Conservation (phyloP, 164 flowering plant genomes). For the Vitis rotundifolia region DNA sequence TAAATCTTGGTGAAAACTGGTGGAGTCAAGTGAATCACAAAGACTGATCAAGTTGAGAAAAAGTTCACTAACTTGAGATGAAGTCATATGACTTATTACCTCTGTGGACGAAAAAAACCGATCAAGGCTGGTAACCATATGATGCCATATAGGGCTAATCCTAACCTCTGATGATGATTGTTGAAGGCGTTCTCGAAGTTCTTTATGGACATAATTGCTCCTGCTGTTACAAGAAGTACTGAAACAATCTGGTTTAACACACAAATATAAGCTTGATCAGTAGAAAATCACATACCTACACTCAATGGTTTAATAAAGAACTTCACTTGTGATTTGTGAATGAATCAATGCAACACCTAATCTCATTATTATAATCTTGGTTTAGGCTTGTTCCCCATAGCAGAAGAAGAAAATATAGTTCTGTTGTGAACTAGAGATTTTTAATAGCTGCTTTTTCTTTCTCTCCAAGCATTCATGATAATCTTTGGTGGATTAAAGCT, state of each 20-base stretch:
- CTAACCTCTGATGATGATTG: slow-evolving; percentile 51
- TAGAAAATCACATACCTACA: not conserved
- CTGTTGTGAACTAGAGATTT: not conserved
- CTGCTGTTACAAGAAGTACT: slow-evolving; percentile 45
- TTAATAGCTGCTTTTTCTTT: slow-evolving; percentile 13
- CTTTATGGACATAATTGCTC: slow-evolving; percentile 48
- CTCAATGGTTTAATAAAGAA: no score
- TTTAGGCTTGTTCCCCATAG: not conserved
- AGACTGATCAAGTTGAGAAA: no score
- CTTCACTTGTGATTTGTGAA: no score
- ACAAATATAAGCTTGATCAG: not conserved
- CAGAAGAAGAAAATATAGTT: not conserved
- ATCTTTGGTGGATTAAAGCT: not conserved
- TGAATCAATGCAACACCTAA: slow-evolving; percentile 5
- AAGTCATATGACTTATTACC: slow-evolving; percentile 23
- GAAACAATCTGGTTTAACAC: slow-evolving; percentile 30
- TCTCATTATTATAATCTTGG: slow-evolving; percentile 8
- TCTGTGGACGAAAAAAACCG: slow-evolving; percentile 38
- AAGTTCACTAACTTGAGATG: not conserved
- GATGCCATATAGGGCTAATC: slow-evolving; percentile 38
- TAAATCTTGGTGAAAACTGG: no score
- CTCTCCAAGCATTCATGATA: slow-evolving; percentile 21
- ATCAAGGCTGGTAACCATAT: slow-evolving; percentile 43
- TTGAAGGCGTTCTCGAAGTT: slow-evolving; percentile 48
- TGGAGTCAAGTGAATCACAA: no score